Evolutionary conservation across 2,329 filamentous ascomycete species (phyloP).

Genomic region (Bimuria novae-zelandiae): DNA sequence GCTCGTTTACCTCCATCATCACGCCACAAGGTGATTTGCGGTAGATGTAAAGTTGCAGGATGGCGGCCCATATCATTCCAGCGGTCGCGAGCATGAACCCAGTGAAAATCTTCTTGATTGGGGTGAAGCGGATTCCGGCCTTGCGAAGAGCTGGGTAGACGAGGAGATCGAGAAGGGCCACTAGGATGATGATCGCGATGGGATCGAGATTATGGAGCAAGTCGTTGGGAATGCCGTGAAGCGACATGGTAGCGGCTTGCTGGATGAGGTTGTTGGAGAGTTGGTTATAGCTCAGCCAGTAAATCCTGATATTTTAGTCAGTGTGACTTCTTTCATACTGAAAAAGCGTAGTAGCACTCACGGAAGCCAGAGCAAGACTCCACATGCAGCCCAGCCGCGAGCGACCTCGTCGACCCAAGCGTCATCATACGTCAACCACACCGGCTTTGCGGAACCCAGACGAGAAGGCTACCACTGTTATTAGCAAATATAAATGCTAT

Average conservation of each 20-base stretch:
- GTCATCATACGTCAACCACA: conserved; percentile 80
- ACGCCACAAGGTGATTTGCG: neutral
- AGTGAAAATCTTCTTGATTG: conserved; percentile 74
- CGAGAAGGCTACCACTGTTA: conserved; percentile 55
- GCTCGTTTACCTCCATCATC: conserved; percentile 34
- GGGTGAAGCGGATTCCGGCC: conserved; percentile 68
- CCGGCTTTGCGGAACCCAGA: conserved; percentile 60
- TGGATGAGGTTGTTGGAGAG: conserved; percentile 68
- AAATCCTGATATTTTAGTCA: neutral
- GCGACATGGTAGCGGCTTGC: conserved; percentile 69
- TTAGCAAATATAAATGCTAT: neutral
- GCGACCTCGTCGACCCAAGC: conserved; percentile 80
- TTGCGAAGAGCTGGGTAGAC: conserved; percentile 72
- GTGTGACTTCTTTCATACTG: neutral
- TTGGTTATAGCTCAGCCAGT: conserved; percentile 55
- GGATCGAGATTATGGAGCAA: conserved; percentile 77
- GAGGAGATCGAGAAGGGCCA: conserved; percentile 67
- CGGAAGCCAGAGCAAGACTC: conserved; percentile 42
- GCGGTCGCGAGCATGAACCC: conserved; percentile 70
- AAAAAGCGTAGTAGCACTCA: conserved; percentile 60
- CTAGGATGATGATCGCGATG: conserved; percentile 74
- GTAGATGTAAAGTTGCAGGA: conserved; percentile 61
- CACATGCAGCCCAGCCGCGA: conserved; percentile 58
- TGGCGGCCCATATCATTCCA: conserved; percentile 63
- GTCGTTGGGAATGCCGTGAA: conserved; percentile 76